Conservation (phyloP, 1,284 basidiomycete genomes). For the Cronartium quercuum region DNA sequence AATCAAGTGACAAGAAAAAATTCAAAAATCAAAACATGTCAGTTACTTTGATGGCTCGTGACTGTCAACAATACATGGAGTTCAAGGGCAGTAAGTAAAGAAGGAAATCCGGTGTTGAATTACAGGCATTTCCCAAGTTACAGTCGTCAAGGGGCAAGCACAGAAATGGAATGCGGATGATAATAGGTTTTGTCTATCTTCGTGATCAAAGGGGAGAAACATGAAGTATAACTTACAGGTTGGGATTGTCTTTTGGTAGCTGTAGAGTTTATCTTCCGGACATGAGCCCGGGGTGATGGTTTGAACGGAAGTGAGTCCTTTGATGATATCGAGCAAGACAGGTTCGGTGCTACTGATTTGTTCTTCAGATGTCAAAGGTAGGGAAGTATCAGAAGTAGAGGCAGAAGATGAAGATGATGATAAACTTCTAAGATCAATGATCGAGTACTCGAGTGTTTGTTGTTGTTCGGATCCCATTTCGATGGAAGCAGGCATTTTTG, state of each 20-base stretch:
- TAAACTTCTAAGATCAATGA: background rate
- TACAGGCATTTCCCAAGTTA: background rate
- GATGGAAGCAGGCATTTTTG: no score
- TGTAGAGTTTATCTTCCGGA: conserved; percentile 7
- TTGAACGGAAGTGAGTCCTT: background rate
- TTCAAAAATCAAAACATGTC: no score
- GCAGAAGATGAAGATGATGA: background rate
- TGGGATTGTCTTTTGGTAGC: conserved; percentile 22
- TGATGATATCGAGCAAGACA: background rate
- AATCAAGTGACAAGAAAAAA: background rate
- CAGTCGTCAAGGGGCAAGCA: background rate
- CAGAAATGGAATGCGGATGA: background rate
- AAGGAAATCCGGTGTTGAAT: background rate
- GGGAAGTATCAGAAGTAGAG: background rate
- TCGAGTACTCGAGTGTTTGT: background rate
- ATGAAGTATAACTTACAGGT: conserved; percentile 7
- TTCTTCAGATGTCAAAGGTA: background rate
- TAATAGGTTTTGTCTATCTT: background rate
- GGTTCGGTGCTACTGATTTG: background rate
- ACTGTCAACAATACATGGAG: background rate
- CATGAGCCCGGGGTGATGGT: background rate
- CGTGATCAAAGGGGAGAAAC: background rate
- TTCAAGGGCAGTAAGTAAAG: background rate
- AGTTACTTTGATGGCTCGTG: no score
- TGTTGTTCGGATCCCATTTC: no score